phyloP scores from a whole-genome alignment of 106 monocot species.

The Vanilla planifolia region DNA sequence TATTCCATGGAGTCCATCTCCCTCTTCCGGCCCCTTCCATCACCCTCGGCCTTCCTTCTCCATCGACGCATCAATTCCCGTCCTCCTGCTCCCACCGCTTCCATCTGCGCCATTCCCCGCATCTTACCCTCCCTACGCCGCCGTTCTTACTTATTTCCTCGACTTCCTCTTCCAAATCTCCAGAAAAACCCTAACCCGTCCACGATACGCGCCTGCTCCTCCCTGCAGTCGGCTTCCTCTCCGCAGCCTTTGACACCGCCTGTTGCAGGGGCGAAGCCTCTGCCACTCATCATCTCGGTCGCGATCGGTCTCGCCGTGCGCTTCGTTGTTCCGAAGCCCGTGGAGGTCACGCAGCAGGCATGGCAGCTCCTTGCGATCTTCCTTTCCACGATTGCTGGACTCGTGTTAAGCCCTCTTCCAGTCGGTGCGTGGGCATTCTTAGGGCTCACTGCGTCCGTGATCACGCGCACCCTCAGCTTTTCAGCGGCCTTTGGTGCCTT shows the following conservation, averaged over 20 bases:
- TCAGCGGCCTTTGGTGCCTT: constrained; percentile 70
- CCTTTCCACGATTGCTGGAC: constrained; percentile 78
- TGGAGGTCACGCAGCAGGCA: constrained; percentile 60
- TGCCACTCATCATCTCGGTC: constrained; percentile 61
- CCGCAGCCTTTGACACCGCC: constrained; percentile 8
- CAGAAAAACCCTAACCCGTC: not conserved
- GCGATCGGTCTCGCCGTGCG: constrained; percentile 66
- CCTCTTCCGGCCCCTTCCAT: constrained; percentile 23
- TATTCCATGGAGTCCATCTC: constrained; percentile 43
- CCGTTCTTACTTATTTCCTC: not conserved
- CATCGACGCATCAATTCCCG: not conserved
- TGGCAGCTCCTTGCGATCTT: constrained; percentile 95
- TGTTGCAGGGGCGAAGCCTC: constrained; percentile 41
- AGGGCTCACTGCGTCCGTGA: constrained; percentile 50
- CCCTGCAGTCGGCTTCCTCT: constrained; percentile 10
- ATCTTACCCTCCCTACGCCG: constrained; percentile 11
- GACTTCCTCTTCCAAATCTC: constrained; percentile 2
- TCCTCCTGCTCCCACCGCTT: constrained; percentile 12
- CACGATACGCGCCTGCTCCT: not conserved
- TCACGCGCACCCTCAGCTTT: constrained; percentile 68
- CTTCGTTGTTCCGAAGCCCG: constrained; percentile 67
- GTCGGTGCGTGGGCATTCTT: constrained; percentile 94
- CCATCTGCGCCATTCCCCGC: constrained; percentile 4
- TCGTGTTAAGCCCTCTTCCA: constrained; percentile 77
- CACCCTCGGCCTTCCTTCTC: constrained; percentile 7